phyloP scores from a whole-genome alignment of 768 basidiomycete species.

The Lactarius vividus region DNA sequence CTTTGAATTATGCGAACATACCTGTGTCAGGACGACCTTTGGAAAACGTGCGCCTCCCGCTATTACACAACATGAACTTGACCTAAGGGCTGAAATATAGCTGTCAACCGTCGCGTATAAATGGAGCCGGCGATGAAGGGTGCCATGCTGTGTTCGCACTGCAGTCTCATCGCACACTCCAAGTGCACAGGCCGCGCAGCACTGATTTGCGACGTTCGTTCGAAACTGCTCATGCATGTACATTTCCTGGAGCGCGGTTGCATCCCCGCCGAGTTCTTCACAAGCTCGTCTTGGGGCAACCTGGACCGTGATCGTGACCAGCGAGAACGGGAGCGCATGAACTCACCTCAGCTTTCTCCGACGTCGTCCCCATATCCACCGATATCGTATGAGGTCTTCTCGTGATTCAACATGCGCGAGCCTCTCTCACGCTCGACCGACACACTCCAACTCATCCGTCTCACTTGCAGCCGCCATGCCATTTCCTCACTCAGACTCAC shows the following conservation, averaged over 20 bases:
- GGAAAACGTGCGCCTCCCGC: conserved; percentile 67
- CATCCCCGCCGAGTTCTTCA: conserved; percentile 53
- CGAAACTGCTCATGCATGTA: conserved; percentile 71
- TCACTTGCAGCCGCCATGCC: conserved; percentile 15
- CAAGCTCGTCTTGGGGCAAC: conserved; percentile 30
- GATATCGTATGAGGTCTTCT: conserved; percentile 32
- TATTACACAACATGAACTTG: not conserved
- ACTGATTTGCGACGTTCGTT: conserved; percentile 77
- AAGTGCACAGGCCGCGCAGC: conserved; percentile 72
- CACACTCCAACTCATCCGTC: conserved; percentile 25
- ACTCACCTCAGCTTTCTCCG: conserved; percentile 6
- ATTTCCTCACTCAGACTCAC: too few species aligned
- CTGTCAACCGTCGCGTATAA: conserved; percentile 86
- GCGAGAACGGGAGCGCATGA: not conserved
- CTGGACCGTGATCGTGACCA: conserved; percentile 12
- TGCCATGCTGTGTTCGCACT: conserved; percentile 84
- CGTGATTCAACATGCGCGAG: conserved; percentile 25
- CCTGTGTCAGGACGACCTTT: conserved; percentile 90
- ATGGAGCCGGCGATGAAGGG: conserved; percentile 75
- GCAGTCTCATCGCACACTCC: conserved; percentile 84
- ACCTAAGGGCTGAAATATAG: conserved; percentile 40
- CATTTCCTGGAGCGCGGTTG: conserved; percentile 68
- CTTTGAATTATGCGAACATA: conserved; percentile 70
- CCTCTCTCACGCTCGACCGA: conserved; percentile 23
- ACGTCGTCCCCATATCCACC: conserved; percentile 24